Conservation (phyloP, 148 eudicot genomes). For the Linanthus parryae region DNA sequence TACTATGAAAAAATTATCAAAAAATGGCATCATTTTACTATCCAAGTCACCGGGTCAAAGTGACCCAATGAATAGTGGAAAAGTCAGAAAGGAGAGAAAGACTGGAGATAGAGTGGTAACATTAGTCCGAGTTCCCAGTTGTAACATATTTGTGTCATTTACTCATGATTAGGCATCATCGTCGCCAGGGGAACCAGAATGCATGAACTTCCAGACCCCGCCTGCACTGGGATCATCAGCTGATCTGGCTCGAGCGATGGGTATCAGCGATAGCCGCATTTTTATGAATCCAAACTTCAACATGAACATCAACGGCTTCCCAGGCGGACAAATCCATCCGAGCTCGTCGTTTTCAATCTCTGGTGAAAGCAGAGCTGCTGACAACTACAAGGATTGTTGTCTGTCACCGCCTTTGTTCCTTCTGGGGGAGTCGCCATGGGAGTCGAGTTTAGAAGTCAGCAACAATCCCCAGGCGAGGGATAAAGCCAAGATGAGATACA, state of each 20-base stretch:
- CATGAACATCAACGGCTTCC: constrained; percentile 20
- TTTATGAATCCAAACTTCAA: constrained; percentile 27
- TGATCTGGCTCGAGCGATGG: constrained; percentile 23
- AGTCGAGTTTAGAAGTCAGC: constrained; percentile 29
- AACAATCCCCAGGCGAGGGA: constrained; percentile 46
- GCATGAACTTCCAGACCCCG: constrained; percentile 19
- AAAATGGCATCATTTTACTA: too few species aligned
- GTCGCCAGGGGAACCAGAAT: constrained; percentile 20
- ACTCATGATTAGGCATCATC: too few species aligned
- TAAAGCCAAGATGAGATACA: constrained; percentile 63
- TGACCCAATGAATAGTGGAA: too few species aligned
- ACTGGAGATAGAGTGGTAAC: too few species aligned
- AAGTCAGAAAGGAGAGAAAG: too few species aligned
- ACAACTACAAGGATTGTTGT: constrained; percentile 50
- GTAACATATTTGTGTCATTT: too few species aligned
- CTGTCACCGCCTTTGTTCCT: constrained; percentile 35
- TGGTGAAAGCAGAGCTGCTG: constrained; percentile 37
- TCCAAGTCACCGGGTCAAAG: too few species aligned
- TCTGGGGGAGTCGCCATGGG: constrained; percentile 46
- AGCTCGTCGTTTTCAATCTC: constrained; percentile 31
- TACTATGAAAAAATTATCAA: too few species aligned
- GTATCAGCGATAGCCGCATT: constrained; percentile 16
- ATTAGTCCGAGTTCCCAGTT: too few species aligned
- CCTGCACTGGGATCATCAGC: constrained; percentile 5
- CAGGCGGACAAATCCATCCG: constrained; percentile 24